phyloP scores from a whole-genome alignment of 192 early-diverging fungal genomes.

The Mortierella antarctica region DNA sequence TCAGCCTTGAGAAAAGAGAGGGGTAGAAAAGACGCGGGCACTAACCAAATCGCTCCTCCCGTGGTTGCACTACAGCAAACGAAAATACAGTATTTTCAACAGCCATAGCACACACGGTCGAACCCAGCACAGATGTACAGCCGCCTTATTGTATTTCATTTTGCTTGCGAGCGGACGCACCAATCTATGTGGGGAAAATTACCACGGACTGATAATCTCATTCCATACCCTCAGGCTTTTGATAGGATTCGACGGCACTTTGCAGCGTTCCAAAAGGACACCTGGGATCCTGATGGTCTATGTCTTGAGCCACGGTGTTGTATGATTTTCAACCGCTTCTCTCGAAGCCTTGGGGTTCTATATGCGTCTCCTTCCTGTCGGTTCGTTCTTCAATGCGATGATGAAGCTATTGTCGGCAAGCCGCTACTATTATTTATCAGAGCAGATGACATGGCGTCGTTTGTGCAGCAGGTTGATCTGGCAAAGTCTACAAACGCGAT shows the following conservation, averaged over 20 bases:
- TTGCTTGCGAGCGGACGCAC: too few species aligned
- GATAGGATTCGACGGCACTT: constrained; percentile 15
- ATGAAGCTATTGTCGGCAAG: constrained; percentile 21
- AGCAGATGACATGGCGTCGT: constrained; percentile 28
- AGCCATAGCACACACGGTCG: too few species aligned
- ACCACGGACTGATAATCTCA: neutral
- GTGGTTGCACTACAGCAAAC: too few species aligned
- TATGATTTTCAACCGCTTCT: constrained; percentile 44
- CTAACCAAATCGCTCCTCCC: too few species aligned
- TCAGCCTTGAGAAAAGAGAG: too few species aligned
- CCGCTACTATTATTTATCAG: constrained; percentile 29
- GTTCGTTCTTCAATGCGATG: neutral
- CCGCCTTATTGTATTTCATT: too few species aligned
- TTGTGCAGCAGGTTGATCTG: constrained; percentile 35
- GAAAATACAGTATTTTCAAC: too few species aligned
- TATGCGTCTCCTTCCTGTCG: constrained; percentile 29
- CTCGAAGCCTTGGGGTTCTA: constrained; percentile 18
- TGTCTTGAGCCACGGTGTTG: constrained; percentile 27
- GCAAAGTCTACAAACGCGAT: constrained; percentile 25
- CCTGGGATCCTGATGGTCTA: constrained; percentile 23
- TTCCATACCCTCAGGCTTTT: constrained; percentile 2
- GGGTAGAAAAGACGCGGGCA: too few species aligned
- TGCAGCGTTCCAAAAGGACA: constrained; percentile 5
- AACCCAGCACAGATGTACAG: too few species aligned
- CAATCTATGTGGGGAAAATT: neutral